A percentile compares a stretch with the other conserved stretches of the same genome.
Evolutionary conservation across 768 basidiomycete species (phyloP).

Genomic region (Pleurotus citrinopileatus): DNA sequence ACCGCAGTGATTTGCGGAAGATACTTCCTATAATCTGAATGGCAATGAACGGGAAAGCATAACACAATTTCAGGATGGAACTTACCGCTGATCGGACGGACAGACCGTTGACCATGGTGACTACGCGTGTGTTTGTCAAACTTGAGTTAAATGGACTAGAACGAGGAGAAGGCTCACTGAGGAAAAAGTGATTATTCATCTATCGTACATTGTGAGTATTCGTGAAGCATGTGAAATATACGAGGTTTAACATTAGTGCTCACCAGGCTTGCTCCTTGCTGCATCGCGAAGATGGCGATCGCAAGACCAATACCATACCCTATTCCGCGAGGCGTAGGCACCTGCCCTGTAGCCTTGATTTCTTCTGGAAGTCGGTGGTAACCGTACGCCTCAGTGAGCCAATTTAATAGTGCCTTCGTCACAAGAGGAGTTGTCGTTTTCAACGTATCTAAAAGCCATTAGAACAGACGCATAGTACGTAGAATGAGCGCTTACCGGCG

Average conservation of each 20-base stretch:
- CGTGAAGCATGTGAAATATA: too few species aligned
- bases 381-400: slow-evolving; percentile 41
- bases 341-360: slow-evolving; percentile 22
- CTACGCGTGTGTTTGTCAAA: too few species aligned
- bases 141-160: too few species aligned
- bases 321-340: slow-evolving; percentile 36
- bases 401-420: slow-evolving; percentile 43
- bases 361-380: slow-evolving; percentile 30
- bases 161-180: slow-evolving; percentile 24
- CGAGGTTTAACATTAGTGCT: not conserved
- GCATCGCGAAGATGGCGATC: slow-evolving; percentile 49
- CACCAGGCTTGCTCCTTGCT: slow-evolving; percentile 37
- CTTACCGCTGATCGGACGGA: slow-evolving; percentile 34
- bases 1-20: slow-evolving; percentile 50
- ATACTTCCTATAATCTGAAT: slow-evolving; percentile 28
- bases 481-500: slow-evolving; percentile 28
- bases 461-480: slow-evolving; percentile 9
- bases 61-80: slow-evolving; percentile 1
- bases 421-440: slow-evolving; percentile 45
- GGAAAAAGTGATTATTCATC: slow-evolving; percentile 31
- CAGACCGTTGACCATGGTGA: slow-evolving; percentile 34
- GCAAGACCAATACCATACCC: slow-evolving; percentile 54
- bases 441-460: slow-evolving; percentile 33
- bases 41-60: not conserved
- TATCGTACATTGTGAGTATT: too few species aligned